These are phyloP conservation scores for Pseudogymnoascus sp. DNA, from an alignment of 2,329 filamentous ascomycete species.

Conservation along the genomic window DNA sequence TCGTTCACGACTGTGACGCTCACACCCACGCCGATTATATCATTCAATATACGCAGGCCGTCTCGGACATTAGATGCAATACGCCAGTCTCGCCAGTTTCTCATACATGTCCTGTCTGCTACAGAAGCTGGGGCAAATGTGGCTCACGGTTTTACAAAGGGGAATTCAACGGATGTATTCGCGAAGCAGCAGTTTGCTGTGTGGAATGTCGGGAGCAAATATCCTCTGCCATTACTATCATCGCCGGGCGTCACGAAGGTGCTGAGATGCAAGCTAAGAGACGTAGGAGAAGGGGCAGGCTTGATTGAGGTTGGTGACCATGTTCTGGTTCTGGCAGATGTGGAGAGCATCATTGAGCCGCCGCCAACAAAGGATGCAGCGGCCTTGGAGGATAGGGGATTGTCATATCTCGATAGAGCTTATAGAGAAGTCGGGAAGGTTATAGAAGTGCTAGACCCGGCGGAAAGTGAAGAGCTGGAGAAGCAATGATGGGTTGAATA, in stretches of 20 bases:
- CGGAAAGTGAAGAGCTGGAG: neutral
- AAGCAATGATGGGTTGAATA: neutral
- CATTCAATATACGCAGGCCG: slow-evolving; percentile 27
- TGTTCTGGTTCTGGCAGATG: slow-evolving; percentile 21
- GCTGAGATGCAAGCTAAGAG: slow-evolving; percentile 18
- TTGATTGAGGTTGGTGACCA: slow-evolving; percentile 23
- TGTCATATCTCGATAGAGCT: slow-evolving; percentile 10
- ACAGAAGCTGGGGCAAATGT: slow-evolving; percentile 16
- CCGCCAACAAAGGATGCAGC: slow-evolving; percentile 1
- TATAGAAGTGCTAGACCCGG: slow-evolving; percentile 7
- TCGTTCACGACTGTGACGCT: slow-evolving; percentile 27
- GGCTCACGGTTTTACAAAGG: slow-evolving; percentile 21
- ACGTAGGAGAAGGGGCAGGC: slow-evolving; percentile 10
- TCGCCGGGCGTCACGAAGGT: slow-evolving; percentile 14
- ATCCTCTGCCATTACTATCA: slow-evolving; percentile 13
- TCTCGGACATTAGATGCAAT: slow-evolving; percentile 23
- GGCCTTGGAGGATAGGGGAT: neutral
- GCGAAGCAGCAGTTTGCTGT: slow-evolving; percentile 1
- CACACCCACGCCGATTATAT: slow-evolving; percentile 23
- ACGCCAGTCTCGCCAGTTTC: slow-evolving; percentile 15
- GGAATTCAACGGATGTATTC: slow-evolving; percentile 12
- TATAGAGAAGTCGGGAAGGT: slow-evolving; percentile 9
- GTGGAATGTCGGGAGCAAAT: slow-evolving; percentile 1
- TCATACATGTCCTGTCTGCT: slow-evolving; percentile 20
- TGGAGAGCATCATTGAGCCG: slow-evolving; percentile 16